phyloP scores from a whole-genome alignment of 2,329 filamentous ascomycete species.

The Metarhizium brunneum region DNA sequence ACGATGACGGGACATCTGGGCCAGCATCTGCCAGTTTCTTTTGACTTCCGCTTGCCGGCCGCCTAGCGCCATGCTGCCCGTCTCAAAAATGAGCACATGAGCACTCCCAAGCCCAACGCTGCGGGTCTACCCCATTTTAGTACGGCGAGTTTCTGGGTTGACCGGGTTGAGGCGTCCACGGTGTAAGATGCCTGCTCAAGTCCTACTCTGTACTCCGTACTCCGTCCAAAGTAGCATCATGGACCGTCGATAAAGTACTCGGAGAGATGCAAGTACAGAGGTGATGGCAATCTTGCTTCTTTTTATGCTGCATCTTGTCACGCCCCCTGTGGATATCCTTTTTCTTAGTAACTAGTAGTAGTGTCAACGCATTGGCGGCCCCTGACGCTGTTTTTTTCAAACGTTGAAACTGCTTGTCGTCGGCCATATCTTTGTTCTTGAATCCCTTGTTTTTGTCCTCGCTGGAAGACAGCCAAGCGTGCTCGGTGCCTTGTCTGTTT shows the following conservation, averaged over 20 bases:
- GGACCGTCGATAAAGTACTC: too few species aligned
- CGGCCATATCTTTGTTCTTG: background rate
- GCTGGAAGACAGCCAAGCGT: background rate
- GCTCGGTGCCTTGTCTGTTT: background rate
- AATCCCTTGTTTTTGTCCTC: background rate
- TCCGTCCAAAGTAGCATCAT: too few species aligned
- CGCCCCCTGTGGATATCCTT: background rate
- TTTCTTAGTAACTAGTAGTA: background rate
- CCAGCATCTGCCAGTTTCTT: constrained; percentile 4
- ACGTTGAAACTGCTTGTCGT: background rate
- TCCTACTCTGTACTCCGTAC: too few species aligned
- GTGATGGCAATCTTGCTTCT: too few species aligned
- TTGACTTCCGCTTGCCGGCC: constrained; percentile 26
- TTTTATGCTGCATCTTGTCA: background rate
- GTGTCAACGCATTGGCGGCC: background rate
- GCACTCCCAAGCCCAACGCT: constrained; percentile 28
- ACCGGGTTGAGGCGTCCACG: constrained; percentile 10
- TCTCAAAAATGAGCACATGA: constrained; percentile 39
- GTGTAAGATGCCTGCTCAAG: background rate
- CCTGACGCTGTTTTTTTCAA: background rate
- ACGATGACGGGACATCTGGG: background rate
- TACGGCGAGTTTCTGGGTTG: background rate
- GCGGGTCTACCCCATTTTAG: constrained; percentile 19
- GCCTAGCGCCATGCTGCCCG: constrained; percentile 27
- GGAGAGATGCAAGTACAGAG: too few species aligned